These are phyloP conservation scores for Pezicula carpinea DNA, from an alignment of 2,329 filamentous ascomycete genomes.

Conservation along the genomic window DNA sequence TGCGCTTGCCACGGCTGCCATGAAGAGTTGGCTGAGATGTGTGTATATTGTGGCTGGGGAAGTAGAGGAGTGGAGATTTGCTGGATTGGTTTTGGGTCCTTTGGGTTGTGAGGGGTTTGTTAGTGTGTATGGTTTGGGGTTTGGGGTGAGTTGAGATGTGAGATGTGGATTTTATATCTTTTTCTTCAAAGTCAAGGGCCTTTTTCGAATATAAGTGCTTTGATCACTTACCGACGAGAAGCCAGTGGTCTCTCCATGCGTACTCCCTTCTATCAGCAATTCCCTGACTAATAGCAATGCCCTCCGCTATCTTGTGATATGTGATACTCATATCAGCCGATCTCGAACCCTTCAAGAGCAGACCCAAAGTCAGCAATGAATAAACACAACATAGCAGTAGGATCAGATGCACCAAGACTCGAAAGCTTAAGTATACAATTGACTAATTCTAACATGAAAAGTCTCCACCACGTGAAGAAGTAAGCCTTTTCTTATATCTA, in stretches of 20 bases:
- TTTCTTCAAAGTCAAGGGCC: no score
- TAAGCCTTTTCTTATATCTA: no score
- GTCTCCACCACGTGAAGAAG: no score
- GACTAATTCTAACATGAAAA: no score
- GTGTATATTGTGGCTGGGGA: constrained; percentile 21
- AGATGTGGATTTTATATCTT: background rate
- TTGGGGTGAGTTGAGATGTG: background rate
- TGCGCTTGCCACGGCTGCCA: constrained; percentile 29
- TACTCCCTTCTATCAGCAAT: constrained; percentile 35
- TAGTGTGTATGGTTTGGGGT: no score
- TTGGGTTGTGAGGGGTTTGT: background rate
- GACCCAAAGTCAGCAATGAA: no score
- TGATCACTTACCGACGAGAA: constrained; percentile 34
- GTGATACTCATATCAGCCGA: constrained; percentile 41
- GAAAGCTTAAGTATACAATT: no score
- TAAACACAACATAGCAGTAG: no score
- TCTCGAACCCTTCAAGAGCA: constrained; percentile 19
- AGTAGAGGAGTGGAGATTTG: constrained; percentile 26
- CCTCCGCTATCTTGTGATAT: constrained; percentile 37
- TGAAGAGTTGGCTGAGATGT: constrained; percentile 32
- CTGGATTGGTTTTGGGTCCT: constrained; percentile 29
- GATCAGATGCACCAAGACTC: no score
- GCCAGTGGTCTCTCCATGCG: constrained; percentile 42
- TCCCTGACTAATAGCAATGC: constrained; percentile 37
- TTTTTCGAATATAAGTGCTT: constrained; percentile 3